A percentile compares a stretch with the other conserved stretches of the same genome.
phyloP scores from a whole-genome alignment of 805 yeast species.

The Peterozyma xylosa region DNA sequence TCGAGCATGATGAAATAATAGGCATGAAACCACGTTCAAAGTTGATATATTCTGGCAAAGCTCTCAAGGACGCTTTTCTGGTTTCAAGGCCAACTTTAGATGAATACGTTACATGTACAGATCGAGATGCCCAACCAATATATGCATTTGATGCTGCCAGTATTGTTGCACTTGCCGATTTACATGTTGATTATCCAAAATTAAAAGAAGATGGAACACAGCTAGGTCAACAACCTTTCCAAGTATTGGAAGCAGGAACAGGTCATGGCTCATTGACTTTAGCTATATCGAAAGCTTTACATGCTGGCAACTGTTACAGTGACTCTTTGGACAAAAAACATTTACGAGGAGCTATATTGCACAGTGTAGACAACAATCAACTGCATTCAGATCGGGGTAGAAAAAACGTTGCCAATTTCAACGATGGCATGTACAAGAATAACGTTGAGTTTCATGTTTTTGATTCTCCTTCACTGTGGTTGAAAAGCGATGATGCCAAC shows the following conservation, averaged over 20 bases:
- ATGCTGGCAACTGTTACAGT: conserved; percentile 33
- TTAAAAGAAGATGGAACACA: conserved; percentile 9
- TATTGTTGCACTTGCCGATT: conserved; percentile 37
- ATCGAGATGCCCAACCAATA: conserved; percentile 43
- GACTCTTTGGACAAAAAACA: conserved; percentile 15
- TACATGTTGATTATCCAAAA: conserved; percentile 33
- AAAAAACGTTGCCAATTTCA: conserved; percentile 29
- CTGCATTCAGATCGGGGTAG: conserved; percentile 33
- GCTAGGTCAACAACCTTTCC: conserved; percentile 21
- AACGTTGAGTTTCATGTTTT: conserved; percentile 37
- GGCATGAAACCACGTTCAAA: conserved; percentile 28
- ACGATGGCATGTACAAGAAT: conserved; percentile 32
- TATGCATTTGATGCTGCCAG: conserved; percentile 42
- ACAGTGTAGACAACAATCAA: conserved; percentile 33
- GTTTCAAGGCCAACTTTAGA: conserved; percentile 35
- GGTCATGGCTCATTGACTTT: conserved; percentile 46
- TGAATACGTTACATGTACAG: conserved; percentile 32
- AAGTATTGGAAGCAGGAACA: conserved; percentile 43
- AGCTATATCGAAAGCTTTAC: conserved; percentile 33
- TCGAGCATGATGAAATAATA: conserved; percentile 30
- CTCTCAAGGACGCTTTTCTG: conserved; percentile 20
- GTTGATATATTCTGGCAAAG: conserved; percentile 16
- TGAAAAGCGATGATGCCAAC: conserved; percentile 16
- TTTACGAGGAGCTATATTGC: conserved; percentile 35
- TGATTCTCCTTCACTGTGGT: conserved; percentile 35